Base-by-base conservation (phyloP, 257 asterid genomes). In the Verbascum thapsus region DNA sequence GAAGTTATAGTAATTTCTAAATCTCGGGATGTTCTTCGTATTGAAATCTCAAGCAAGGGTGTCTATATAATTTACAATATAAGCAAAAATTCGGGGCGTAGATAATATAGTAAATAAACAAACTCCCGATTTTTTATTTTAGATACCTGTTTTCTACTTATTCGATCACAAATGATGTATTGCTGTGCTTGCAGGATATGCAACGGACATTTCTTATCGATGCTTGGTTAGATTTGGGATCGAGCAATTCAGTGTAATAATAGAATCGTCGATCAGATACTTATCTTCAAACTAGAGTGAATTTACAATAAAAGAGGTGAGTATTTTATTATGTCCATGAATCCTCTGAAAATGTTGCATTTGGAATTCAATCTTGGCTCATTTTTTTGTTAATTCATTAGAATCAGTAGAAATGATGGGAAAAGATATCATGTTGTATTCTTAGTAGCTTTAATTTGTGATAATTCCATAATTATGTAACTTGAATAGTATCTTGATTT, bases 171-270 rank as follows among this genome's bases (percentile, higher is more conserved):
- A 10, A 17, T 10, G 16, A 10, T 55, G 53, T 13, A 23, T 53
- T 12, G 26, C 7, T 2, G 52, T 67, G 13, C n/a, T 67, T 47
- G 53, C 72, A 67, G 72, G 72, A 45, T 32, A 48, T 22, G 59
- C 42, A 3, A 18, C 34, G 2, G 64, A 53, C 11, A 26, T 44
- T 23, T 18, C 16, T 55, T 50, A 40, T 4, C n/a, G 34, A 34
- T 54, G 51, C 64, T 45, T 66, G 26, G 32, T 43, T 30, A 34
- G 45, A 13, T 50, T 22, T 53, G 43, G 55, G 41, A 18, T 53
- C 47, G 13, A 18, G 42, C 23, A 53, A 16, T 40, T 42, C 16
- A 12, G 41, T 47, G 66, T 57, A 59, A 48, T 42, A 54, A 38
- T 40, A 0, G 7, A 5, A 37, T 41, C 20, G 55, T 41, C 12